Evolutionary conservation across 208 protist genomes (phyloP).

Genomic region (Trypanosoma rangeli): DNA sequence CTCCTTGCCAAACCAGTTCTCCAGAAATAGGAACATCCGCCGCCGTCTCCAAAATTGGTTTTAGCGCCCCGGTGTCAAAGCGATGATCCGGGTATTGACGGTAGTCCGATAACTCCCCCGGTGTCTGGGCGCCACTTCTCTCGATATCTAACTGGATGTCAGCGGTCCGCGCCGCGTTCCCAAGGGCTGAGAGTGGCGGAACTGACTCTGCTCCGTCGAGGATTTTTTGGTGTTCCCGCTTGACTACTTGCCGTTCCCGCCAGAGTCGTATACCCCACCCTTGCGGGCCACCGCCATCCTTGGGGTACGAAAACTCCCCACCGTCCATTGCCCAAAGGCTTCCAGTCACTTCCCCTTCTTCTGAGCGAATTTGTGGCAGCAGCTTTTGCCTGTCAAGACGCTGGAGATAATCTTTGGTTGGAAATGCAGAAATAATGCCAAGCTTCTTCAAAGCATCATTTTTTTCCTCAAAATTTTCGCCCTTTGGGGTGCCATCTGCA

Average conservation of each 20-base stretch:
- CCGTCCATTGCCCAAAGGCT: slow-evolving; percentile 85
- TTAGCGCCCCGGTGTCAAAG: slow-evolving; percentile 67
- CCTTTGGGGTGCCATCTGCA: slow-evolving; percentile 77
- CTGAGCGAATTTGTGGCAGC: slow-evolving; percentile 55
- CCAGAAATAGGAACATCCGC: slow-evolving; percentile 54
- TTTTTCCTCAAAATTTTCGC: slow-evolving; percentile 83
- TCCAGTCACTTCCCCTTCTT: slow-evolving; percentile 77
- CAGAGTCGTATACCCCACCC: slow-evolving; percentile 86
- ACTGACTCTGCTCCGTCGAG: slow-evolving; percentile 47
- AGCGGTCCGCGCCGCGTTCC: slow-evolving; percentile 54
- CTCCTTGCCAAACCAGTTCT: slow-evolving; percentile 81
- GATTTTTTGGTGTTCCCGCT: slow-evolving; percentile 62
- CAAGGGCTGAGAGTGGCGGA: slow-evolving; percentile 54
- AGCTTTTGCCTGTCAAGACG: slow-evolving; percentile 49
- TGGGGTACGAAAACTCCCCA: slow-evolving; percentile 84
- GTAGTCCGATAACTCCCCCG: slow-evolving; percentile 75
- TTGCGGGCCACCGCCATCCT: slow-evolving; percentile 73
- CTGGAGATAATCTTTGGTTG: slow-evolving; percentile 62
- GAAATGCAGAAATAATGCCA: slow-evolving; percentile 76
- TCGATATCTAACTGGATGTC: slow-evolving; percentile 87
- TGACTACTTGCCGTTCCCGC: slow-evolving; percentile 77
- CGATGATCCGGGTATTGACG: slow-evolving; percentile 57
- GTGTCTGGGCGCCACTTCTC: slow-evolving; percentile 53
- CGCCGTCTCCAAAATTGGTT: slow-evolving; percentile 73
- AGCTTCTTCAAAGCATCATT: slow-evolving; percentile 78